phyloP scores from a whole-genome alignment of 495 filamentous ascomycete species.

The Aspergillus mulundensis region DNA sequence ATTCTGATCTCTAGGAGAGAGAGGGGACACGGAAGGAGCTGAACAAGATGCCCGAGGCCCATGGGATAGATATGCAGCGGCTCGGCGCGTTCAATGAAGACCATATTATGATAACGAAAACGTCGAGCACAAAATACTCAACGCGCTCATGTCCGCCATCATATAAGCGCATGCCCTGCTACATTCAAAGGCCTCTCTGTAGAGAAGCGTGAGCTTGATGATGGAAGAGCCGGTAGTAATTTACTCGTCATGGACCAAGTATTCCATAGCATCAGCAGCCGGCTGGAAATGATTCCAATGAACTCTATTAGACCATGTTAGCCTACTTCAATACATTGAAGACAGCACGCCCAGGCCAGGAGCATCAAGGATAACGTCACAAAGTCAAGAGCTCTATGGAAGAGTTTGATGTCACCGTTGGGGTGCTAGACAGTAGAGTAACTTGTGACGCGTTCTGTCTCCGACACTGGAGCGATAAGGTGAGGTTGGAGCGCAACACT shows the following conservation, averaged over 20 bases:
- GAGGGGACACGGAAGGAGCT: not conserved
- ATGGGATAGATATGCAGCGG: not conserved
- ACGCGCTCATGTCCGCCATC: not conserved
- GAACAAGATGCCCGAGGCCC: not conserved
- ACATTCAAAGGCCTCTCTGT: not conserved
- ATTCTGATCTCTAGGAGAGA: not conserved
- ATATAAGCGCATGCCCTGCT: not conserved
- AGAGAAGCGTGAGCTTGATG: not conserved
- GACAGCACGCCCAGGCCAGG: not conserved
- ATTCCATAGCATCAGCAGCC: not conserved
- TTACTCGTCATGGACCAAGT: not conserved
- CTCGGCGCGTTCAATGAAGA: not conserved
- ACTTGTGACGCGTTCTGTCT: not conserved
- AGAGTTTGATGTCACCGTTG: not conserved
- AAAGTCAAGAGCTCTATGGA: not conserved
- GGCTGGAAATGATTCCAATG: not conserved
- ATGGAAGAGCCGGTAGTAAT: not conserved
- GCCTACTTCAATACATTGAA: not conserved
- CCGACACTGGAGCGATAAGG: not conserved
- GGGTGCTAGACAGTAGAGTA: no score
- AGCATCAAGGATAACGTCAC: not conserved
- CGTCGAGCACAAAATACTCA: not conserved
- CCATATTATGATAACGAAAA: not conserved
- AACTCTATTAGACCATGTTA: not conserved
- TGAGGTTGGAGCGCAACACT: not conserved